Evolutionary conservation across 306 rosid genomes (phyloP).

Genomic region (Dalbergia cochinchinensis): DNA sequence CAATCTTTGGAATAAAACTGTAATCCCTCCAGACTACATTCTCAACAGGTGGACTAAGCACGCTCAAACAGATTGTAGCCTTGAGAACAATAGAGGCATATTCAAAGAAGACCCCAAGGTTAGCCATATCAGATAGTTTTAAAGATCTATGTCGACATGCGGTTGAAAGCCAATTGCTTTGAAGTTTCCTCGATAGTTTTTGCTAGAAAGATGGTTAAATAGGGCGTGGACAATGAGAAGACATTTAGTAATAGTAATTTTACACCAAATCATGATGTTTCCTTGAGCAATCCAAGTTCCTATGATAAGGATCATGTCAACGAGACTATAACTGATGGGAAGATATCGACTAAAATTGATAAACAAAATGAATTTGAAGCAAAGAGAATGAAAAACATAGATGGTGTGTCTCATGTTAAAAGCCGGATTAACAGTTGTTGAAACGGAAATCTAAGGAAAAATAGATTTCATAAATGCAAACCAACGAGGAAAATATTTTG

Average conservation of each 20-base stretch:
- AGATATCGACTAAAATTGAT: neutral
- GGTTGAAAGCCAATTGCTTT: neutral
- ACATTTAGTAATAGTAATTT: neutral
- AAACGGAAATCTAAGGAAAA: too few species aligned
- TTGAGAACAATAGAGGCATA: neutral
- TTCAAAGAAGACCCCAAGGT: neutral
- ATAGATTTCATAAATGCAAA: too few species aligned
- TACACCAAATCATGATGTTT: neutral
- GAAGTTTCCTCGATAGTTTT: neutral
- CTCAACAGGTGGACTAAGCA: neutral
- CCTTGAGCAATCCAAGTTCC: too few species aligned
- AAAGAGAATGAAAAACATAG: neutral
- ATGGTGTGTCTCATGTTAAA: neutral
- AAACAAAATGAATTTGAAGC: neutral
- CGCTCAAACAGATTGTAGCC: neutral
- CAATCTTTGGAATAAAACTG: too few species aligned
- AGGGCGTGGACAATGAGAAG: neutral
- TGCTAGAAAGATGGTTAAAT: too few species aligned
- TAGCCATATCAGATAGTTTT: neutral
- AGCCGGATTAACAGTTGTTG: too few species aligned
- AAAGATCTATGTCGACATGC: neutral
- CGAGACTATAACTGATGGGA: too few species aligned
- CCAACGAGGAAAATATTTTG: too few species aligned
- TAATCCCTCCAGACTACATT: too few species aligned
- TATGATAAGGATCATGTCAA: neutral